A percentile compares a stretch with the other conserved stretches of the same genome.
Conservation (phyloP, 1,284 basidiomycete species). For the Porodaedalea pini region DNA sequence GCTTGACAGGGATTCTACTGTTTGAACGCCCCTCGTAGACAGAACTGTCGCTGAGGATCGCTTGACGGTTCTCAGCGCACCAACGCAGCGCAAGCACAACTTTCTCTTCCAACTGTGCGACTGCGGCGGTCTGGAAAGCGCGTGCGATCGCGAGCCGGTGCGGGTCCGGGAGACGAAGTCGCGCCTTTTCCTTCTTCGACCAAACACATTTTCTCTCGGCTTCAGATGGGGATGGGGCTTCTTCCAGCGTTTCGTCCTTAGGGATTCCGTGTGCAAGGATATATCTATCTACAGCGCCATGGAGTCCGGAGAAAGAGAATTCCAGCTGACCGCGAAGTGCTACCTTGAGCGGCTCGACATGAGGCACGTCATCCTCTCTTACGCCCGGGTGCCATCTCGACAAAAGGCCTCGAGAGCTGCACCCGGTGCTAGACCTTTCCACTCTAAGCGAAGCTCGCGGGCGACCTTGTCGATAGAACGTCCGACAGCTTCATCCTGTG, state of each 20-base stretch:
- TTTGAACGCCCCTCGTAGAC: not conserved
- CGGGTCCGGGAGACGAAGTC: conserved; percentile 20
- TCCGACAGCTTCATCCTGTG: conserved; percentile 75
- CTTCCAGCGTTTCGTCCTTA: no score
- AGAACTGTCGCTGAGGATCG: not conserved
- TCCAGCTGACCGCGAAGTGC: conserved; percentile 50
- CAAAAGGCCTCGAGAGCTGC: conserved; percentile 76
- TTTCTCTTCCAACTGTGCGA: conserved; percentile 75
- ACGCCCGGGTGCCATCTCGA: conserved; percentile 26
- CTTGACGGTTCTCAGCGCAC: conserved; percentile 30
- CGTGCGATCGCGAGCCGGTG: conserved; percentile 52
- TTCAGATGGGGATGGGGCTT: conserved; percentile 28
- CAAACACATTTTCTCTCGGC: not conserved
- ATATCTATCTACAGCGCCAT: conserved; percentile 59
- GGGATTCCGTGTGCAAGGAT: conserved; percentile 28
- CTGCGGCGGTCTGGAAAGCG: conserved; percentile 70
- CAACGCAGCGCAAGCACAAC: conserved; percentile 56
- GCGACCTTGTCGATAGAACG: conserved; percentile 80
- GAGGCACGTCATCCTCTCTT: conserved; percentile 28
- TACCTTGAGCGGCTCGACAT: conserved; percentile 30
- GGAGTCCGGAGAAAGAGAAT: conserved; percentile 77
- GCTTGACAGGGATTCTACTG: conserved; percentile 40
- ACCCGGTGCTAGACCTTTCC: conserved; percentile 62
- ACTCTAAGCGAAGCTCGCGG: conserved; percentile 60
- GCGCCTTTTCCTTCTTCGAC: conserved; percentile 30